Base-by-base conservation (phyloP, 257 asterid genomes). In the Schizonepeta tenuifolia region DNA sequence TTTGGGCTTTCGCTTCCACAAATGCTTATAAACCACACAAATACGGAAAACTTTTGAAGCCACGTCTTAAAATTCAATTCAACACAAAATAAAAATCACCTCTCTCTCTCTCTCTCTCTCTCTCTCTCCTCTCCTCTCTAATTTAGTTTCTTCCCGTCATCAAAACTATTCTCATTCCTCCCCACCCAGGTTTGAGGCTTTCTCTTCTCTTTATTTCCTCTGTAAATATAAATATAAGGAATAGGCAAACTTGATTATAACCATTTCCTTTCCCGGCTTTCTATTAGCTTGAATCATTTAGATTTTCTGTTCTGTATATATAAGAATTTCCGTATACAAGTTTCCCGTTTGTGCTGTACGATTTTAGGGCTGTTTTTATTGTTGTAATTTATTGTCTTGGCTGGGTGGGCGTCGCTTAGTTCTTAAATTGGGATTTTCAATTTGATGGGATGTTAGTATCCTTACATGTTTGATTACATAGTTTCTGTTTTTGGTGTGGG, bases 371-470 rank as follows among this genome's bases (percentile, higher is more conserved):
- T 67, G 53, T 60, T 67, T 71, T 14, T 3, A 31, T 71, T 31
- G 41, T 54, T 80, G 41, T 74, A 67, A 28, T 56, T 57, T 64
- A 57, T 51, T 74, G 75, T 74, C 43, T 67, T 70, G 41, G 28
- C 53, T 36, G 58, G 77, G 78, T 76, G 83, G 77, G 79, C 73
- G 71, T 17, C 72, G 74, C 69, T 72, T 62, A 47, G 63, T 55
- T 75, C 64, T 60, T 72, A 65, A 70, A 71, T 84, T 75, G 62
- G 70, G 76, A 72, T 74, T 72, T 67, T 66, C 76, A 61, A 59
- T 82, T 73, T 78, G 73, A 76, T 75, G 72, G 84, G 82, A n/a
- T 70, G 74, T 76, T 64, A 78, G 80, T 85, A 74, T 78, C 83
- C 71, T 75, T 79, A 69, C 69, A 54, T 58, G 46, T 44, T 65